phyloP scores from a whole-genome alignment of 306 rosid species.

The Geum urbanum region DNA sequence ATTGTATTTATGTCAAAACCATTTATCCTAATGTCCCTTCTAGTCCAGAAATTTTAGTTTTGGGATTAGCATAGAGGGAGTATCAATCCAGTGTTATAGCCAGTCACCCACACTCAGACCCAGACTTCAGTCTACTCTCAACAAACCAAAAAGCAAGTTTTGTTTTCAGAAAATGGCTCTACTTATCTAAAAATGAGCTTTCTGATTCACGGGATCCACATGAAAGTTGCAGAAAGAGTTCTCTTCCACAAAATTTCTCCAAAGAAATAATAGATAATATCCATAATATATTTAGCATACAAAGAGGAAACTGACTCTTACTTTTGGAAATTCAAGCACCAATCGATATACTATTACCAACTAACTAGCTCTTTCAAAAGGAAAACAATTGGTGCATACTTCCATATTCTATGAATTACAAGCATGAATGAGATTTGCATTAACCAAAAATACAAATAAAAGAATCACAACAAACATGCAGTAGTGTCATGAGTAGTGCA shows the following conservation, averaged over 20 bases:
- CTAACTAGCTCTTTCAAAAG: not conserved
- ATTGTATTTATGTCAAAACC: no score
- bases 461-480: not conserved
- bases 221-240: not conserved
- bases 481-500: not conserved
- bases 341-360: not conserved
- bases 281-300: not conserved
- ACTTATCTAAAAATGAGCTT: not conserved
- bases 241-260: not conserved
- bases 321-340: not conserved
- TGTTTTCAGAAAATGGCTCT: not conserved
- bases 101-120: not conserved
- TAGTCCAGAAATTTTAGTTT: not conserved
- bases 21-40: not conserved
- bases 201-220: not conserved
- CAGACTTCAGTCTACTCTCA: not conserved
- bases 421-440: not conserved
- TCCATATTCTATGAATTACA: no score
- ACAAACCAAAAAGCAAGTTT: not conserved
- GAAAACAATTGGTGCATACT: not conserved
- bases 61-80: not conserved
- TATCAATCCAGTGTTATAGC: not conserved
- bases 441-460: no score
- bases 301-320: not conserved
- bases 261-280: not conserved